These are phyloP conservation scores for Forsythia viridissima DNA, from an alignment of 257 asterid genomes.

Conservation along the genomic window DNA sequence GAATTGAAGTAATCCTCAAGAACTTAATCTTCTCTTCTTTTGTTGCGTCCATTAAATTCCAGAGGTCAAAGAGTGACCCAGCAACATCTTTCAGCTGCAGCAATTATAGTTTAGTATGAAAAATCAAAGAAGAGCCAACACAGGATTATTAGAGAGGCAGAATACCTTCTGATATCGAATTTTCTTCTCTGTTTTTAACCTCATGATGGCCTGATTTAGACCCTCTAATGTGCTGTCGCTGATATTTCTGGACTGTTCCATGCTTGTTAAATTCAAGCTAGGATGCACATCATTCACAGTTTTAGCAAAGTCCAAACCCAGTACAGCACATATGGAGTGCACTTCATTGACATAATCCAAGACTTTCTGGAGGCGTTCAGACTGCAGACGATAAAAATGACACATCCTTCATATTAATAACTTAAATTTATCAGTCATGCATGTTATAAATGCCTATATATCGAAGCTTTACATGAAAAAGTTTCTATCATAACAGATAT, in stretches of 20 bases:
- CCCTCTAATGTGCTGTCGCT: constrained; percentile 79
- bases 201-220: constrained; percentile 64
- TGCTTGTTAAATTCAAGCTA: constrained; percentile 64
- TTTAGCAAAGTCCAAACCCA: constrained; percentile 75
- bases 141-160: constrained; percentile 11
- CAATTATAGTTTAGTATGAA: constrained; percentile 25
- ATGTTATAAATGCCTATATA: background rate
- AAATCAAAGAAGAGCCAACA: constrained; percentile 10
- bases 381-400: constrained; percentile 46
- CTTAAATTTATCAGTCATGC: background rate
- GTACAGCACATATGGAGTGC: constrained; percentile 76
- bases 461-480: background rate
- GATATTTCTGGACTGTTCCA: constrained; percentile 71
- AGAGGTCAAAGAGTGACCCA: constrained; percentile 70
- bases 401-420: background rate
- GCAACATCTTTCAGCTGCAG: constrained; percentile 84
- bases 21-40: constrained; percentile 63
- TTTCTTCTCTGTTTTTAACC: constrained; percentile 72
- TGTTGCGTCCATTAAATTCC: constrained; percentile 84
- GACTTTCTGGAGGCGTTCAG: constrained; percentile 80
- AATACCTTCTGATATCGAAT: constrained; percentile 82
- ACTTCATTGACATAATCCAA: constrained; percentile 80
- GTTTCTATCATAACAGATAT: background rate
- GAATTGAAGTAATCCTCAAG: constrained; percentile 54
- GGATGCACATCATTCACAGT: constrained; percentile 85